Base-by-base conservation (phyloP, 176 grass and related monocot genomes). In the Pontederia paniculata region DNA sequence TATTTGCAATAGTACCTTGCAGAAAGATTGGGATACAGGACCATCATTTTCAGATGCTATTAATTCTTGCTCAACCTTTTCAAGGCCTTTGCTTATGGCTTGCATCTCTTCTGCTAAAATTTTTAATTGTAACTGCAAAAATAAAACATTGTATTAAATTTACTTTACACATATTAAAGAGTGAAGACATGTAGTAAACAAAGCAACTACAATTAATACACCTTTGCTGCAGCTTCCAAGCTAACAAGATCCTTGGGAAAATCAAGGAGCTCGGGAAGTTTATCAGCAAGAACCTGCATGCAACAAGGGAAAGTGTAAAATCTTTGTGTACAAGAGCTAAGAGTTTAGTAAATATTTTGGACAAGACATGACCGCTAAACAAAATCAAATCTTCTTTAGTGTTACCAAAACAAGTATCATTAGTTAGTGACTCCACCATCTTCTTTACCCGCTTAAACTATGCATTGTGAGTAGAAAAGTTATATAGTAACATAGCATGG, bases 91-190 rank as follows among this genome's bases (percentile, higher is more conserved):
- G 72, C 79, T 90, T 79, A 97, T 59, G 50, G 93, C 93, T 73
- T 97, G 93, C 93, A 97, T 97, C 88, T 97, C 93, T 72, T 97
- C 93, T 63, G 93, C 93, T 68, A 97, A 79, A 46, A 69, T 76
- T 80, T 97, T 97, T 60, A 97, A 73, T 72, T 97, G 93, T 81
- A 97, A 82, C 93, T 97, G 83, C 43, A 66, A 46, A 62, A 66
- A 84, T 63, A 42, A 84, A 15, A 81, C 62, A 48, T 54, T 62
- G 44, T 44, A 12, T 17, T 21, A 20, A 64, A 51, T 62, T 25
- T 41, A 23, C 44, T 45, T 65, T 51, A 21, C 15, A 21, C 23
- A 50, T 64, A 42, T 73, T 42, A 18, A 50, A 50, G 4, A 8
- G 54, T 5, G 20, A 45, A 12, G 5, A 44, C 1, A 61, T 9